These are phyloP conservation scores for Cryptococcus jaspeensis DNA, from an alignment of 1,284 basidiomycete species.

Conservation along the genomic window DNA sequence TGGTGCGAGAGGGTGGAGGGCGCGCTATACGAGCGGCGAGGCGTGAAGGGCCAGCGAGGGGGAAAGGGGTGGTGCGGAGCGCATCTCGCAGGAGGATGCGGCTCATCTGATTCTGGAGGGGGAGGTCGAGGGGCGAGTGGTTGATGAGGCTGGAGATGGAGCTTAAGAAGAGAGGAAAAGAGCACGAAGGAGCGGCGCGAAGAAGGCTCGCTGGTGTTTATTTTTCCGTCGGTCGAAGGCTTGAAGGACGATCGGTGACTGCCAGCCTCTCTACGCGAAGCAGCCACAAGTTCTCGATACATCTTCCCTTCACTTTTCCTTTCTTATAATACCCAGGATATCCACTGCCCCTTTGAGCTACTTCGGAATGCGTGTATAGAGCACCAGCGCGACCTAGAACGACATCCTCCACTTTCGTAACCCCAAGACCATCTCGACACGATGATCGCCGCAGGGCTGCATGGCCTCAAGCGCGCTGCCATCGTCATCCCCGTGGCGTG, in stretches of 20 bases:
- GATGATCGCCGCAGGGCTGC: slow-evolving; percentile 12
- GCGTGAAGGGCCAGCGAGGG: slow-evolving; percentile 4
- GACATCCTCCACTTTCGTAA: too few species aligned
- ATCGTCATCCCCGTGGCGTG: slow-evolving; percentile 44
- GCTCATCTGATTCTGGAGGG: slow-evolving; percentile 3
- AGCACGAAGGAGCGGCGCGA: neutral
- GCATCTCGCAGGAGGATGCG: slow-evolving; percentile 3
- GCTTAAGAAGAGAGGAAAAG: neutral
- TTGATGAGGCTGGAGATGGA: neutral
- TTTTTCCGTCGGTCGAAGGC: neutral
- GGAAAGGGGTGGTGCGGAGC: neutral
- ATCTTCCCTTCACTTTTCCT: too few species aligned
- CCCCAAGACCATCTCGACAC: neutral
- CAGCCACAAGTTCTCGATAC: too few species aligned
- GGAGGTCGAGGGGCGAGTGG: neutral
- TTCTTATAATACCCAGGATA: too few species aligned
- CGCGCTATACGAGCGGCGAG: neutral
- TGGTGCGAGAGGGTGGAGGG: neutral
- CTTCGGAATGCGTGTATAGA: too few species aligned
- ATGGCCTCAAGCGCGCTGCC: slow-evolving; percentile 31
- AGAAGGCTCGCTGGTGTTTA: neutral
- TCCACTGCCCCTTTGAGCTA: too few species aligned
- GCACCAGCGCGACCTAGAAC: neutral
- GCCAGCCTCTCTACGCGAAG: too few species aligned
- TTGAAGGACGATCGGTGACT: neutral